A percentile compares a stretch with the other conserved stretches of the same genome.
Evolutionary conservation across 306 rosid species (phyloP).

Genomic region (Vigna nakashimae): DNA sequence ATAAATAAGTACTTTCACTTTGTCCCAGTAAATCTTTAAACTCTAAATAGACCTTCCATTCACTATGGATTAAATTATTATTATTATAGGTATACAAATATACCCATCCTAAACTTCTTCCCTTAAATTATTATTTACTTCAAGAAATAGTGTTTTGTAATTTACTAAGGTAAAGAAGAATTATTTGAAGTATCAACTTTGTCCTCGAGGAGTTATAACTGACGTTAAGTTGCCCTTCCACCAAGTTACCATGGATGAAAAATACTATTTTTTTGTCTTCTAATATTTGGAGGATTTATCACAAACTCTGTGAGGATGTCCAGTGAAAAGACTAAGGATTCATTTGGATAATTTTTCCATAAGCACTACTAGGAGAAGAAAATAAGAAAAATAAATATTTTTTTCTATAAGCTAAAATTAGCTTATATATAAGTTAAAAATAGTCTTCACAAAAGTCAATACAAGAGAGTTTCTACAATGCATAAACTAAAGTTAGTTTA

Average conservation of each 20-base stretch:
- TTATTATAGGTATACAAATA: conserved; percentile 8
- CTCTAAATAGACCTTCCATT: background rate
- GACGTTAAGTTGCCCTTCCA: background rate
- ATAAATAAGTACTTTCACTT: background rate
- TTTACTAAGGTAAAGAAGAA: background rate
- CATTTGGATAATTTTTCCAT: too few relatives aligned
- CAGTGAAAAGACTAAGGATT: background rate
- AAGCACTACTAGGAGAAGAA: too few relatives aligned
- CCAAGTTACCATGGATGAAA: background rate
- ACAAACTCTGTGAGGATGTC: background rate
- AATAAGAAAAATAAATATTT: too few relatives aligned
- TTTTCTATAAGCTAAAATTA: too few relatives aligned
- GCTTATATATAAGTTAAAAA: too few relatives aligned
- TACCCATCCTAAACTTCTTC: background rate
- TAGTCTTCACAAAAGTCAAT: too few relatives aligned
- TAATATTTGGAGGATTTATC: background rate
- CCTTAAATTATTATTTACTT: background rate
- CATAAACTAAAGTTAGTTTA: too few relatives aligned
- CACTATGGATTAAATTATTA: background rate
- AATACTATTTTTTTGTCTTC: background rate
- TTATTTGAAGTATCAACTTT: background rate
- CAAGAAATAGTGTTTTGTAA: background rate
- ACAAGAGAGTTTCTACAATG: too few relatives aligned
- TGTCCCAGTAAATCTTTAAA: background rate
- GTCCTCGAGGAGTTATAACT: background rate